These are phyloP conservation scores for Cucumis melo DNA, from an alignment of 306 rosid genomes.

Conservation along the genomic window DNA sequence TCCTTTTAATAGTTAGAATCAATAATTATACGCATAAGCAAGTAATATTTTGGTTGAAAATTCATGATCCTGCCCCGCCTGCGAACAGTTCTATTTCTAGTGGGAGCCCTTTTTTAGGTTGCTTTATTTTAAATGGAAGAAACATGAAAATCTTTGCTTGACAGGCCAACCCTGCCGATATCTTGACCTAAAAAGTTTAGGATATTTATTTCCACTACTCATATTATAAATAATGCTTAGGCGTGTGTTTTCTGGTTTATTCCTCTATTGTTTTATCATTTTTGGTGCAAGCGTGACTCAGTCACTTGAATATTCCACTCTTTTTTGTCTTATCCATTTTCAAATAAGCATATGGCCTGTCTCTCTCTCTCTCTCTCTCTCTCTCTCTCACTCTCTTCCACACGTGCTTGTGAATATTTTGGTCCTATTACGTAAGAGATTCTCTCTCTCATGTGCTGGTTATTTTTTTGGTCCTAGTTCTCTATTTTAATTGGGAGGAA, in stretches of 20 bases:
- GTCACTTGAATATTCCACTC: not conserved
- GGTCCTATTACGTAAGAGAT: not conserved
- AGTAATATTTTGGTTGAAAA: not conserved
- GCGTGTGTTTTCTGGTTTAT: not conserved
- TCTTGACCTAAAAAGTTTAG: not conserved
- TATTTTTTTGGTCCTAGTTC: not conserved
- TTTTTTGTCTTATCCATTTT: not conserved
- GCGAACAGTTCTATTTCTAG: not conserved
- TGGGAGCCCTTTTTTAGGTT: not conserved
- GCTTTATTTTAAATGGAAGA: not conserved
- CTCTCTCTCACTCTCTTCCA: not conserved
- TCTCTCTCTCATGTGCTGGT: not conserved
- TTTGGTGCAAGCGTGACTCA: slow-evolving; percentile 2
- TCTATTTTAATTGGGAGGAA: not conserved
- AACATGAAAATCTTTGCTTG: slow-evolving; percentile 5
- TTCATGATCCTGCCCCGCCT: not conserved
- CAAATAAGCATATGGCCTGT: not conserved
- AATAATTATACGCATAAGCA: not conserved
- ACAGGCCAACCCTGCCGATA: not conserved
- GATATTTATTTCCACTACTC: not conserved
- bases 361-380: not conserved
- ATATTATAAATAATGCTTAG: not conserved
- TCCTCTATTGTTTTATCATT: not conserved
- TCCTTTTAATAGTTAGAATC: not conserved
- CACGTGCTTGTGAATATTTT: not conserved